phyloP scores from a whole-genome alignment of 352 stramenopile genomes.

The Pythium periplocum region DNA sequence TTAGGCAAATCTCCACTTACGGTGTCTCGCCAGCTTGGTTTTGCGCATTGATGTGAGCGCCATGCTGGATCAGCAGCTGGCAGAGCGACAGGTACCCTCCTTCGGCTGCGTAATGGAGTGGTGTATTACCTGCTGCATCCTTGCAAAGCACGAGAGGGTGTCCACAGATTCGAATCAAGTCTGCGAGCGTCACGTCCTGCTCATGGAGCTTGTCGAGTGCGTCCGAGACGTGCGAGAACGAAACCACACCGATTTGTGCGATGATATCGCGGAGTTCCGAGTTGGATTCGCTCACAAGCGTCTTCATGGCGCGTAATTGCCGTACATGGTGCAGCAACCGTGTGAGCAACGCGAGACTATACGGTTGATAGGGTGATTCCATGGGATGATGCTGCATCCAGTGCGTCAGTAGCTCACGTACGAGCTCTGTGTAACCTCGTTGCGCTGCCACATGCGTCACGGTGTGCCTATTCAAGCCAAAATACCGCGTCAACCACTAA shows the following conservation, averaged over 20 bases:
- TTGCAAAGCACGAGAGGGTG: slow-evolving; percentile 61
- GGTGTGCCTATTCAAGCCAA: slow-evolving; percentile 28
- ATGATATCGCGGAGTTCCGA: slow-evolving; percentile 52
- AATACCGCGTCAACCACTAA: no score
- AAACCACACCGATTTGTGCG: slow-evolving; percentile 33
- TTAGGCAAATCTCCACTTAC: slow-evolving; percentile 25
- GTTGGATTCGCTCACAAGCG: slow-evolving; percentile 53
- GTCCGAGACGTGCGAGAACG: slow-evolving; percentile 61
- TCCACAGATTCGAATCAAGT: slow-evolving; percentile 66
- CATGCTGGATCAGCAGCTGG: slow-evolving; percentile 49
- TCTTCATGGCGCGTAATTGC: slow-evolving; percentile 42
- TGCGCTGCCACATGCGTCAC: slow-evolving; percentile 55
- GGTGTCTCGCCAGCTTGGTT: slow-evolving; percentile 76
- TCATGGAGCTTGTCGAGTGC: slow-evolving; percentile 59
- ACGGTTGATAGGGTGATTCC: slow-evolving; percentile 58
- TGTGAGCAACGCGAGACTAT: slow-evolving; percentile 49
- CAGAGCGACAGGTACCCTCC: slow-evolving; percentile 66
- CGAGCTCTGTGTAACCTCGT: slow-evolving; percentile 64
- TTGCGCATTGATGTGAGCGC: slow-evolving; percentile 71
- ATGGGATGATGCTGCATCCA: slow-evolving; percentile 49
- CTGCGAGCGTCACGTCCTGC: slow-evolving; percentile 41
- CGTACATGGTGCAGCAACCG: slow-evolving; percentile 41
- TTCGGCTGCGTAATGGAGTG: slow-evolving; percentile 73
- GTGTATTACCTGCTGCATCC: slow-evolving; percentile 63
- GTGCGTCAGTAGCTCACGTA: slow-evolving; percentile 46